Evolutionary conservation across 2,329 filamentous ascomycete genomes (phyloP).

Genomic region (Exophiala sp.): DNA sequence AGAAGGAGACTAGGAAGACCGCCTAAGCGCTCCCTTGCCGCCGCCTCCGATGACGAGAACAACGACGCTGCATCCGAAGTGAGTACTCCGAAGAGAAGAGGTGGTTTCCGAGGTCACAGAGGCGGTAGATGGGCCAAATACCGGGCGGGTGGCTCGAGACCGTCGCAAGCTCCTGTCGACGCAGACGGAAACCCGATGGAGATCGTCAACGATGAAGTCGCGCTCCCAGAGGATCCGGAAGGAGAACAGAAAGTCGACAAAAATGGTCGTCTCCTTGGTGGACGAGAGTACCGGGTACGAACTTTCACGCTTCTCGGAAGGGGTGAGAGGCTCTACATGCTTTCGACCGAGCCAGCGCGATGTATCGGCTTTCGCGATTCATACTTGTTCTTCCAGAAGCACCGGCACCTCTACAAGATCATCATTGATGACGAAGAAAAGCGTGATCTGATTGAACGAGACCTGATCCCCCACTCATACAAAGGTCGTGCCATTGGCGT

Average conservation of each 20-base stretch:
- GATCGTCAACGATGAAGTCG: conserved; percentile 86
- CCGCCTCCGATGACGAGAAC: conserved; percentile 61
- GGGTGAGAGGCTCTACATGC: conserved; percentile 86
- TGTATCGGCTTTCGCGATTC: conserved; percentile 97
- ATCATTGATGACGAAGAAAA: conserved; percentile 98
- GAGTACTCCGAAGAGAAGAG: conserved; percentile 55
- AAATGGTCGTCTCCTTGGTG: conserved; percentile 71
- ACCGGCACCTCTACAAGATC: conserved; percentile 93
- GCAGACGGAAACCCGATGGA: conserved; percentile 89
- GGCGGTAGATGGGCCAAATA: conserved; percentile 66
- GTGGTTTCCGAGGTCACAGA: conserved; percentile 55
- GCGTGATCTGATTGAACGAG: conserved; percentile 87
- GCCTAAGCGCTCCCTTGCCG: conserved; percentile 74
- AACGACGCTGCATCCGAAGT: conserved; percentile 40
- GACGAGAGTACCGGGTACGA: conserved; percentile 87
- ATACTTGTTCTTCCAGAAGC: conserved; percentile 98
- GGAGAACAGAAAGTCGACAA: conserved; percentile 94
- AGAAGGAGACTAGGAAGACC: conserved; percentile 63
- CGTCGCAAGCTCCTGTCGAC: conserved; percentile 78
- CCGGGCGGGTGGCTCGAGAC: conserved; percentile 66
- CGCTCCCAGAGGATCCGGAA: conserved; percentile 76
- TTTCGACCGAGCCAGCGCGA: conserved; percentile 93
- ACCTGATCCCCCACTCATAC: conserved; percentile 96
- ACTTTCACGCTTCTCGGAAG: conserved; percentile 86
- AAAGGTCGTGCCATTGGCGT: conserved; percentile 96